Base-by-base conservation (phyloP, 257 asterid genomes). In the Ilex aquifolium region DNA sequence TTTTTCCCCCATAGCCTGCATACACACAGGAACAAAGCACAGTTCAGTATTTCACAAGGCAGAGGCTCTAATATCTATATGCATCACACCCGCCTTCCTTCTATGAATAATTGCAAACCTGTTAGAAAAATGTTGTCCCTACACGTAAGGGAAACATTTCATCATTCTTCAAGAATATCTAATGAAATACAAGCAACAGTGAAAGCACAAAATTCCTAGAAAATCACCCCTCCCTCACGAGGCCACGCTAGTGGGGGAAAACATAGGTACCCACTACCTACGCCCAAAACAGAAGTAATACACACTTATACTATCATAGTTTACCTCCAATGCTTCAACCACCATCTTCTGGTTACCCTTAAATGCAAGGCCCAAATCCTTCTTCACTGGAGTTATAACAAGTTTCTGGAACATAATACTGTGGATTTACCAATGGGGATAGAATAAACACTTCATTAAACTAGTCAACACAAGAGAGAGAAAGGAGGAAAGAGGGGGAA, bases 331-430 rank as follows among this genome's bases (percentile, higher is more conserved):
- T 59, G 96, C 82, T 74, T 88, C 96, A 73, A 75, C 76, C 49
- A 88, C 88, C 87, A 70, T 85, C 78, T 82, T 85, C 60, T 85
- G 94, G 81, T 70, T 77, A 32, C 86, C 90, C 79, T 80, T 88
- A 71, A 88, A 88, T n/a, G 85, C 91, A 62, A 83, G 90, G 68
- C 96, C 96, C 7, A 88, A 72, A 80, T 83, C 91, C 77, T 85
- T 88, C 77, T 88, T 88, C n/a, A 78, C 79, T 48, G 96, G 85
- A 59, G 81, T 62, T 72, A 88, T 88, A 56, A 83, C 73, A 51
- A 88, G 72, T 79, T 88, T 83, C 96, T 85, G 86, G 50, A 65
- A 49, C 12, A 68, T 12, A 48, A 46, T 6, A 5, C 12, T 1
- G 6, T 46, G 32, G 10, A 51, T 5, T n/a, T 40, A 3, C 32